Evolutionary conservation across 352 stramenopile genomes (phyloP).

Genomic region (Phytopythium chamaehyphon): DNA sequence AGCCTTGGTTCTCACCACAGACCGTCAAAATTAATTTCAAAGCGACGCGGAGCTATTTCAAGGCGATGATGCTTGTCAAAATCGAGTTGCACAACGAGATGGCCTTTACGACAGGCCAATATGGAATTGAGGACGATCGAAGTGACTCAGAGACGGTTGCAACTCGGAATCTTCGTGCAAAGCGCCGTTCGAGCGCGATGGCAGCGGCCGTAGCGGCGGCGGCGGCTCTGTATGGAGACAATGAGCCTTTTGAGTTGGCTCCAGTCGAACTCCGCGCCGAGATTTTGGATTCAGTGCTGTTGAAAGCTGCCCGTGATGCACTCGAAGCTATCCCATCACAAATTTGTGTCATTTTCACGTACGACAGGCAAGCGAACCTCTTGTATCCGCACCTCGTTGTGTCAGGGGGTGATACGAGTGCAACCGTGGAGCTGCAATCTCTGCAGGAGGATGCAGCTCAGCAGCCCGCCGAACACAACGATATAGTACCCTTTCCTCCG

Average conservation of each 20-base stretch:
- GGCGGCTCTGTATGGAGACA: background rate
- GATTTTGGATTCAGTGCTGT: conserved; percentile 23
- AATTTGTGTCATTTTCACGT: conserved; percentile 48
- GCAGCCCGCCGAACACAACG: background rate
- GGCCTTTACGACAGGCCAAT: no score
- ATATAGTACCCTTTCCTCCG: conserved; percentile 29
- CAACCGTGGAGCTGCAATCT: background rate
- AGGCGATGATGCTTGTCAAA: no score
- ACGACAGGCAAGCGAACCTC: conserved; percentile 44
- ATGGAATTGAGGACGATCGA: background rate
- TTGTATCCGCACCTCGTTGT: conserved; percentile 27
- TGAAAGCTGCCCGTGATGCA: conserved; percentile 29
- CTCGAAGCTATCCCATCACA: conserved; percentile 37
- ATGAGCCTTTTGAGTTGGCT: background rate
- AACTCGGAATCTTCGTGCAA: background rate
- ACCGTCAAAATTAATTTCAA: no score
- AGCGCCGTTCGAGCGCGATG: conserved; percentile 1
- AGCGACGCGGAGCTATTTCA: no score
- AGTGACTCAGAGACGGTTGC: no score
- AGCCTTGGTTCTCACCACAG: no score
- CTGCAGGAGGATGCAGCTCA: background rate
- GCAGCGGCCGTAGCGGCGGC: background rate
- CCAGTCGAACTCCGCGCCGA: background rate
- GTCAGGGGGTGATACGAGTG: background rate
- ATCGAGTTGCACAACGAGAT: no score